Evolutionary conservation across 1,139 yeast species (phyloP).

Genomic region (Saccharomyces hybrid): DNA sequence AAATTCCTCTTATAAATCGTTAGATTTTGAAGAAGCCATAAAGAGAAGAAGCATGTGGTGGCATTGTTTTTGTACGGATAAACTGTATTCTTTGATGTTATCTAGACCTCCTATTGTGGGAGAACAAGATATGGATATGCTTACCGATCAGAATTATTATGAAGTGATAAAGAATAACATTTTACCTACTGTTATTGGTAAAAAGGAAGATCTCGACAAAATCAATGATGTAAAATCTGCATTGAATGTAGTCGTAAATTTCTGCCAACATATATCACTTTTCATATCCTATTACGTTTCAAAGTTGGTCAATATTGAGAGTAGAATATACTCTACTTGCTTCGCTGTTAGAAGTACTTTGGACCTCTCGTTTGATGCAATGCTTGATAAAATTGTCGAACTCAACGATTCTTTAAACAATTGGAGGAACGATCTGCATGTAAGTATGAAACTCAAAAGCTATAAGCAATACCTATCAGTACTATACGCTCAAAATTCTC

Average conservation of each 20-base stretch:
- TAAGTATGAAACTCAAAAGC: slow-evolving; percentile 18
- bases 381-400: slow-evolving; percentile 15
- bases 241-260: slow-evolving; percentile 14
- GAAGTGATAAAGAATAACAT: slow-evolving; percentile 12
- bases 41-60: slow-evolving; percentile 22
- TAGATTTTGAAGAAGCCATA: slow-evolving; percentile 14
- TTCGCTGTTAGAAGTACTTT: slow-evolving; percentile 17
- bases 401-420: slow-evolving; percentile 14
- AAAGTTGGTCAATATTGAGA: slow-evolving; percentile 15
- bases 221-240: slow-evolving; percentile 14
- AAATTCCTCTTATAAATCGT: slow-evolving; percentile 11
- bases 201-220: slow-evolving; percentile 12
- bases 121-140: slow-evolving; percentile 19
- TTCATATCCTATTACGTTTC: slow-evolving; percentile 19
- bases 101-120: slow-evolving; percentile 21
- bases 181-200: slow-evolving; percentile 2
- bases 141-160: slow-evolving; percentile 18
- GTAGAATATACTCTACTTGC: slow-evolving; percentile 14
- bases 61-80: slow-evolving; percentile 23
- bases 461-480: slow-evolving; percentile 20
- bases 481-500: slow-evolving; percentile 14
- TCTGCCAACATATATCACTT: slow-evolving; percentile 18
- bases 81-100: slow-evolving; percentile 17
- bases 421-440: slow-evolving; percentile 22
- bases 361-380: slow-evolving; percentile 20